Evolutionary conservation across 78 protist species (phyloP), one percentile per base, ranked within the genome.

Genomic region (Polysphondylium violaceum): DNA sequence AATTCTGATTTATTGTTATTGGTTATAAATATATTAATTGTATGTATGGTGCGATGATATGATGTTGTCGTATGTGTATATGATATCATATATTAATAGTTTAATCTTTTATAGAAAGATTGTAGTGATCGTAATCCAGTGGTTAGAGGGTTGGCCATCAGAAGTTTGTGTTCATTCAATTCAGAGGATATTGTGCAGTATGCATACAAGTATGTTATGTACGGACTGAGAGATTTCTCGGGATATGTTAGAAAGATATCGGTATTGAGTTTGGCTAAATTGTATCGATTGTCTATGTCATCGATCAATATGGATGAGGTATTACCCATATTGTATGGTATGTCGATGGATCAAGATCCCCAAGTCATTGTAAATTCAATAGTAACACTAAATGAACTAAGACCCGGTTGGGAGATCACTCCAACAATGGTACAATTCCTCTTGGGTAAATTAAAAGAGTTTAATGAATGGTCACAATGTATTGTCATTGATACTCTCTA

Each of bases 241-340:
- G 69, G 97, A 8, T 98, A 98, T 51, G 99, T 98, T 43, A 93
- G 99, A 36, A 95, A 94, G 51, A 97, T 97, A 5, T 99, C 99
- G 2, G 96, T 94, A 27, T 29, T 98, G 25, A 95, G 96, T 9
- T 40, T 56, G 11, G 74, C 94, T 41, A 97, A 97, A 67, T 36
- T 98, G 7, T 95, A 36, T 75, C 36, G 87, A 40, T 12, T 91
- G 16, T 23, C 85, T 21, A 78, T 74, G 0, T n/a, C 44, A 6
- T 0, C 36, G 6, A 36, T 92, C 25, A 40, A 73, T 41, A 43
- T 41, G 0, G 95, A 81, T 19, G 2, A 6, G n/a, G 33, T 90
- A 7, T 72, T 93, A 19, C 87, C 92, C 38, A 71, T 16, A n/a
- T 19, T 97, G 47, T 59, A 36, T 75, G 55, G n/a, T 40, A 75